These are phyloP conservation scores for Colletotrichum echinochloae DNA, from an alignment of 2,329 filamentous ascomycete genomes.

Conservation along the genomic window DNA sequence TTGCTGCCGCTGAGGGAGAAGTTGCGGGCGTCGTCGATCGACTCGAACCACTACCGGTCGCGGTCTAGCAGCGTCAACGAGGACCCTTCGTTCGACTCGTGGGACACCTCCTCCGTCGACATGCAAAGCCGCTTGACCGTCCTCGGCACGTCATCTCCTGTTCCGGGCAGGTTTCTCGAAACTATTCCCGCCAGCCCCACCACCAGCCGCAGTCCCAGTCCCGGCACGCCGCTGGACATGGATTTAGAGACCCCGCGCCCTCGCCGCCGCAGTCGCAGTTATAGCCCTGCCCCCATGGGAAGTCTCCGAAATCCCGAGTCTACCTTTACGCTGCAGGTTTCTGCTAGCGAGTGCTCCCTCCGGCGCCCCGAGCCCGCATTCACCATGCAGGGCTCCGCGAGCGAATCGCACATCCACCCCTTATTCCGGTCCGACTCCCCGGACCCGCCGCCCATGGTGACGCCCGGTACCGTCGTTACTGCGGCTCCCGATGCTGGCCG, in stretches of 20 bases:
- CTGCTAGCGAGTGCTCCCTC: constrained; percentile 60
- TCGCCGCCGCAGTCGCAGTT: constrained; percentile 62
- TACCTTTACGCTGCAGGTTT: constrained; percentile 49
- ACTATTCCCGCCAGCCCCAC: constrained; percentile 77
- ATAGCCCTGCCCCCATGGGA: constrained; percentile 57
- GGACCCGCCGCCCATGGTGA: constrained; percentile 72
- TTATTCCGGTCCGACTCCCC: constrained; percentile 81
- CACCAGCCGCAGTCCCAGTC: constrained; percentile 73
- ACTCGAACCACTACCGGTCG: constrained; percentile 55
- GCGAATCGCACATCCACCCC: constrained; percentile 80
- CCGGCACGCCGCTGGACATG: constrained; percentile 67
- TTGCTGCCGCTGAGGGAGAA: constrained; percentile 60
- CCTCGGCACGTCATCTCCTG: constrained; percentile 60
- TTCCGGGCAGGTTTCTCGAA: constrained; percentile 69
- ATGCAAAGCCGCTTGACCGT: constrained; percentile 70
- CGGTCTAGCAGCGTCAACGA: constrained; percentile 51
- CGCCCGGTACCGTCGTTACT: constrained; percentile 77
- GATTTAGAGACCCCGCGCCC: constrained; percentile 60
- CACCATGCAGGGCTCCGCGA: constrained; percentile 53
- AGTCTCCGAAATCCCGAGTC: constrained; percentile 42
- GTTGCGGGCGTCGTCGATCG: constrained; percentile 61
- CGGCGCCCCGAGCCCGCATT: constrained; percentile 40
- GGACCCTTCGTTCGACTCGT: constrained; percentile 78
- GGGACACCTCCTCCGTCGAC: constrained; percentile 79
- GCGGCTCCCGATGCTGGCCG: constrained; percentile 77